Evolutionary conservation across 148 eudicot genomes (phyloP).

Genomic region (Vaccinium corymbosum): DNA sequence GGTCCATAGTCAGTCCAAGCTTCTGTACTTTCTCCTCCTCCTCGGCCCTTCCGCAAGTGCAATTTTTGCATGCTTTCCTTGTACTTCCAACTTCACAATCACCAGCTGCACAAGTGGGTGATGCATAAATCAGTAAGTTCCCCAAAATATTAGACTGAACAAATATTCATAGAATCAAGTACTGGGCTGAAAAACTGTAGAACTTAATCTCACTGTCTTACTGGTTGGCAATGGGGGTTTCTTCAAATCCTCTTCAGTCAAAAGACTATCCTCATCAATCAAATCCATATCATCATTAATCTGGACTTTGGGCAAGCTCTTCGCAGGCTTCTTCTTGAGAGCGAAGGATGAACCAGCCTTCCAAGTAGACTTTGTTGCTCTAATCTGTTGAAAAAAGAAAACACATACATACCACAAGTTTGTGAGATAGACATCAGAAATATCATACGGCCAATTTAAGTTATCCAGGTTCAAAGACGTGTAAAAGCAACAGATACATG

Average conservation of each 20-base stretch:
- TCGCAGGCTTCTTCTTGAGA: slow-evolving; percentile 50
- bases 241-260: slow-evolving; percentile 85
- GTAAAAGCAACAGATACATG: not conserved
- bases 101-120: slow-evolving; percentile 32
- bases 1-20: slow-evolving; percentile 71
- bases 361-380: slow-evolving; percentile 81
- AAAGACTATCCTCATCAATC: slow-evolving; percentile 87
- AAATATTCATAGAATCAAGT: not conserved
- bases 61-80: slow-evolving; percentile 93
- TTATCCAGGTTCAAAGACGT: not conserved
- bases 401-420: not conserved
- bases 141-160: not conserved
- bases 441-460: not conserved
- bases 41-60: slow-evolving; percentile 92
- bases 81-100: slow-evolving; percentile 90
- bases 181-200: not conserved
- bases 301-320: slow-evolving; percentile 63
- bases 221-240: slow-evolving; percentile 67
- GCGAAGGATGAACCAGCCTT: slow-evolving; percentile 84
- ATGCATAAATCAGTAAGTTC: not conserved
- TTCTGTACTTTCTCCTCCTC: slow-evolving; percentile 77
- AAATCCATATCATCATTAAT: slow-evolving; percentile 70
- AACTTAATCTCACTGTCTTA: slow-evolving; percentile 22
- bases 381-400: slow-evolving; percentile 5
- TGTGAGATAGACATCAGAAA: not conserved